Conservation (phyloP, 2,329 filamentous ascomycete species). For the Arachnopeziza araneosa region DNA sequence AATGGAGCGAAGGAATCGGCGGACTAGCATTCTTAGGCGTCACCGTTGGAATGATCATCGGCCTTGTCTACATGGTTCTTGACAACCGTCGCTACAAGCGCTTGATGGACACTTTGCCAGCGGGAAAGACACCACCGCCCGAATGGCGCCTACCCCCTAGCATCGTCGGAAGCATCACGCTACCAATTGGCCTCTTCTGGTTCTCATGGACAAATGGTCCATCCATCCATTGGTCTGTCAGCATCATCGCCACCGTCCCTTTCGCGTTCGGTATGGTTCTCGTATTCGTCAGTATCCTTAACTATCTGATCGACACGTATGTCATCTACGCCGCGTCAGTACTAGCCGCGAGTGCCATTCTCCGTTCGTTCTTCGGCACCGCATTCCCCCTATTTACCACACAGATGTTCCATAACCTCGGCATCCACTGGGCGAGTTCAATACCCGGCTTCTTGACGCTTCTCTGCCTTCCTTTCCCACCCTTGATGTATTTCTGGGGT, state of each 20-base stretch:
- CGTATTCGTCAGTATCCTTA: conserved; percentile 53
- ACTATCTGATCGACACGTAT: conserved; percentile 54
- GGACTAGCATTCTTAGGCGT: conserved; percentile 66
- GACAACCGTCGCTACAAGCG: conserved; percentile 50
- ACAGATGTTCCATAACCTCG: conserved; percentile 35
- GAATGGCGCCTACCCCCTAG: conserved; percentile 60
- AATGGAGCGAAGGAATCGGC: conserved; percentile 53
- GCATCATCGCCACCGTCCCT: conserved; percentile 35
- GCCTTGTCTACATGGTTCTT: conserved; percentile 48
- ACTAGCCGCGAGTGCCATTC: conserved; percentile 65
- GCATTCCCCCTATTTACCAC: conserved; percentile 69
- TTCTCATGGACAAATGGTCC: conserved; percentile 62
- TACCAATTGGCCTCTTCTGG: conserved; percentile 62
- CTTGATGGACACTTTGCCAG: conserved; percentile 20
- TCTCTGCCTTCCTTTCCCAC: conserved; percentile 33
- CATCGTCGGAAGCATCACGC: conserved; percentile 54
- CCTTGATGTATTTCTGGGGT: conserved; percentile 30
- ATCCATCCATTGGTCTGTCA: conserved; percentile 52
- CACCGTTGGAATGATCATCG: conserved; percentile 57
- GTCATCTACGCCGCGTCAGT: conserved; percentile 73
- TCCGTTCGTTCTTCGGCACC: conserved; percentile 67
- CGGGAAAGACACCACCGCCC: conserved; percentile 44
- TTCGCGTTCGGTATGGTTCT: conserved; percentile 47
- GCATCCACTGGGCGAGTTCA: conserved; percentile 36
- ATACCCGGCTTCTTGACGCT: conserved; percentile 33